These are phyloP conservation scores for Alloascoidea hylecoeti DNA, from an alignment of 805 yeast species.

Conservation along the genomic window DNA sequence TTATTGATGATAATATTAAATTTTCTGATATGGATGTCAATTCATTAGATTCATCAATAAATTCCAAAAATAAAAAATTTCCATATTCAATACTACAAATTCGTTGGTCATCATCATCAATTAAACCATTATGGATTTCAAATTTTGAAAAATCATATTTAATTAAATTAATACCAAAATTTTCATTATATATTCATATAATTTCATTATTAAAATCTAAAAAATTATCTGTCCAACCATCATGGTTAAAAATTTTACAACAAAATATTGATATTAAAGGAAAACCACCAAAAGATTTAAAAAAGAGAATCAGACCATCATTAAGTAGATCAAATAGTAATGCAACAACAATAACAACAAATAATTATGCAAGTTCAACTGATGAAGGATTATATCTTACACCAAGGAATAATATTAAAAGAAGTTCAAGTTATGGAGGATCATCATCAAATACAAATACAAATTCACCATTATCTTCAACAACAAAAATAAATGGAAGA, in stretches of 20 bases:
- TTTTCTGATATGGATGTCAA: constrained; percentile 4
- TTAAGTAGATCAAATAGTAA: no score
- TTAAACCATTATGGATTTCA: constrained; percentile 21
- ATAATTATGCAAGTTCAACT: no score
- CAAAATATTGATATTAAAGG: constrained; percentile 23
- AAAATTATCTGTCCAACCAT: constrained; percentile 18
- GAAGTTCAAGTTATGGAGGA: no score
- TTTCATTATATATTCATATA: constrained; percentile 21
- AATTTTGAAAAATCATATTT: constrained; percentile 31
- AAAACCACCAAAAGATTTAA: no score
- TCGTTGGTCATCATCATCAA: constrained; percentile 24
- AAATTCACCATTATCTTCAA: no score
- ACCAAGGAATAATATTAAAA: no score
- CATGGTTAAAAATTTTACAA: constrained; percentile 23
- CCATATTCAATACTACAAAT: constrained; percentile 37
- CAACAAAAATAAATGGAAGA: no score
- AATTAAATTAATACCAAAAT: constrained; percentile 28
- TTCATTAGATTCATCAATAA: no score
- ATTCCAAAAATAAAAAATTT: constrained; percentile 13
- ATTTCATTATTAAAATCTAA: constrained; percentile 17
- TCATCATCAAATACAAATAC: no score
- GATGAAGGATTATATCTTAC: no score
- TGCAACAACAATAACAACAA: no score
- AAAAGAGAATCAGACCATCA: no score
- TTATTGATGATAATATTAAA: constrained; percentile 15